These are phyloP conservation scores for Echinochloa phyllopogon DNA, from an alignment of 176 grass and related monocot genomes.

Conservation along the genomic window DNA sequence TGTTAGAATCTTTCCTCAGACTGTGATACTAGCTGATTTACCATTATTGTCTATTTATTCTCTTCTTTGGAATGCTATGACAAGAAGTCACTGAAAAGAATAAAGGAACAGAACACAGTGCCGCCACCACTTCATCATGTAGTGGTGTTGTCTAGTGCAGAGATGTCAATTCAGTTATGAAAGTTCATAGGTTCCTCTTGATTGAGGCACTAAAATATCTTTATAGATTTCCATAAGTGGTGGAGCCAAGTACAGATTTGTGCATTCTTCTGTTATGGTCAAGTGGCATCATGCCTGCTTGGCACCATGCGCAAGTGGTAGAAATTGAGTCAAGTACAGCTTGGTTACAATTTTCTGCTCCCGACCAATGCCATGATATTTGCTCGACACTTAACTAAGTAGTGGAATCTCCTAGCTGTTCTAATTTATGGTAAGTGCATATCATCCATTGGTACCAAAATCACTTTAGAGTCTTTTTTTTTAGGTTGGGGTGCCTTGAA, in stretches of 20 bases:
- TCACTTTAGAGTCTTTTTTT: not conserved
- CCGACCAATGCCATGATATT: slow-evolving; percentile 28
- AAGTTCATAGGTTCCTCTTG: slow-evolving; percentile 37
- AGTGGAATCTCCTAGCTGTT: slow-evolving; percentile 46
- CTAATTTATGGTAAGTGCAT: slow-evolving; percentile 20
- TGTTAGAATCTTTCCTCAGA: slow-evolving; percentile 54
- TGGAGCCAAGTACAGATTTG: slow-evolving; percentile 55
- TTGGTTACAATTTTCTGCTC: slow-evolving; percentile 30
- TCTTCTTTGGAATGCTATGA: slow-evolving; percentile 43
- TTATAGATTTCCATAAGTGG: slow-evolving; percentile 46
- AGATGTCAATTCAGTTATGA: slow-evolving; percentile 49
- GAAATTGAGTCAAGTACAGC: slow-evolving; percentile 40
- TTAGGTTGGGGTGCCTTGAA: not conserved
- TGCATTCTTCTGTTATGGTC: slow-evolving; percentile 45
- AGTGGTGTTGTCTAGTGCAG: slow-evolving; percentile 46
- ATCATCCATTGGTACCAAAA: slow-evolving; percentile 29
- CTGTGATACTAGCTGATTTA: slow-evolving; percentile 38
- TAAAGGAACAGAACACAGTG: slow-evolving; percentile 52
- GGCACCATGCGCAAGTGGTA: slow-evolving; percentile 35
- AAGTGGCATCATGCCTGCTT: slow-evolving; percentile 51
- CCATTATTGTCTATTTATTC: slow-evolving; percentile 54
- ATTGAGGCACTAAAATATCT: slow-evolving; percentile 45
- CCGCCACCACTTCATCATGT: slow-evolving; percentile 44
- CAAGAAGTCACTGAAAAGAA: slow-evolving; percentile 47
- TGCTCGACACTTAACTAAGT: slow-evolving; percentile 43